Evolutionary conservation across 2,329 filamentous ascomycete species (phyloP), one percentile per base, ranked within the genome.

Genomic region (Venturia aucupariae): DNA sequence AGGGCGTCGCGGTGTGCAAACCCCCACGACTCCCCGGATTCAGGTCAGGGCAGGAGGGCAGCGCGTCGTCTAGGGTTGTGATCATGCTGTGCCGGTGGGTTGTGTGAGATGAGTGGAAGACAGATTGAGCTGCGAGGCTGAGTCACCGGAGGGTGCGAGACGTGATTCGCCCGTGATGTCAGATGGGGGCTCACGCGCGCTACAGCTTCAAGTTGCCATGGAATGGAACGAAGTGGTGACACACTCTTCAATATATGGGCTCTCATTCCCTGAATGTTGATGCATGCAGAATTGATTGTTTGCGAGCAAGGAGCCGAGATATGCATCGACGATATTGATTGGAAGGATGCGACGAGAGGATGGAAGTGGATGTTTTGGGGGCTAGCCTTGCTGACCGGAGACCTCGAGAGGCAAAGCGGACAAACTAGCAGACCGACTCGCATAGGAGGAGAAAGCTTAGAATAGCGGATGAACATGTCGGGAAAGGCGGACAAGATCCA

Each of bases 41-140:
- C 51, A 55, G 41, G 57, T 42, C 57, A 60, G 57, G 57, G 57
- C 35, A 60, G 57, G 4, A 22, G n/a, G n/a, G 3, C 5, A 24
- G 35, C 17, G 10, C 57, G 35, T 60, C 57, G 57, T 13, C 24
- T 13, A 24, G 11, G 32, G 32, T 24, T 39, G 24, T 17, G 22
- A 17, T 60, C 35, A 60, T 24, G 35, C 57, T 44, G 35, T 44
- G 59, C 38, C 59, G 38, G 15, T 17, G 8, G 35, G 17, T 41
- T 42, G 27, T 38, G 32, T 60, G 32, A 60, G 41, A n/a, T n/a
- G n/a, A n/a, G n/a, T n/a, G n/a, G n/a, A n/a, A n/a, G 35, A 42
- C 38, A 60, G 41, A 60, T 41, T 60, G 39, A 39, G 35, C 57
- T 41, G 35, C 39, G 35, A 60, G 57, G 57, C 57, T 60, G 57